These are phyloP conservation scores for Drechslerella dactyloides DNA, from an alignment of 2,329 filamentous ascomycete genomes.

Conservation along the genomic window DNA sequence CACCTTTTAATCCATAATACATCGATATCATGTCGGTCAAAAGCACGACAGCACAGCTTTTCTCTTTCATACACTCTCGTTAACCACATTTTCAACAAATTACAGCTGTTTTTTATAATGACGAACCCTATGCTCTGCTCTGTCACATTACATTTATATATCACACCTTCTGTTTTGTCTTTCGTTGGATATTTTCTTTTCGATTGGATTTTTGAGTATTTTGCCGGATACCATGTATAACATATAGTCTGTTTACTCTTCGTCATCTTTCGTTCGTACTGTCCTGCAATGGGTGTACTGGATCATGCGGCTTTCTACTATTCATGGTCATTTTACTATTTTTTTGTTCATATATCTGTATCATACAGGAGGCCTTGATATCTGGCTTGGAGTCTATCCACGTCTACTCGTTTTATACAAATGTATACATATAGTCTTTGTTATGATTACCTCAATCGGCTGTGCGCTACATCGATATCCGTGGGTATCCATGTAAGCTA, in stretches of 20 bases:
- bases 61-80: neutral
- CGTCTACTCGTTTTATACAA: too few relatives aligned
- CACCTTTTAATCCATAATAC: conserved; percentile 7
- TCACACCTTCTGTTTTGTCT: neutral
- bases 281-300: too few relatives aligned
- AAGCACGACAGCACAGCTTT: neutral
- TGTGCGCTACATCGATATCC: too few relatives aligned
- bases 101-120: conserved; percentile 18
- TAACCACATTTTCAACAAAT: neutral
- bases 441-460: too few relatives aligned
- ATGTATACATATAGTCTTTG: too few relatives aligned
- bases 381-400: too few relatives aligned
- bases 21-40: neutral
- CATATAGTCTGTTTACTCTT: neutral
- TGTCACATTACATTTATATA: neutral
- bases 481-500: too few relatives aligned
- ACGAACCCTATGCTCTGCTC: conserved; percentile 10
- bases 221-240: conserved; percentile 48
- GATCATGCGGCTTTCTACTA: too few relatives aligned
- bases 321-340: too few relatives aligned
- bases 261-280: too few relatives aligned
- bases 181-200: neutral
- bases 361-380: too few relatives aligned
- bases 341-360: too few relatives aligned
- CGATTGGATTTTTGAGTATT: conserved; percentile 12